Base-by-base conservation (phyloP, 352 stramenopile genomes). In the Phytophthora agathidicida region DNA sequence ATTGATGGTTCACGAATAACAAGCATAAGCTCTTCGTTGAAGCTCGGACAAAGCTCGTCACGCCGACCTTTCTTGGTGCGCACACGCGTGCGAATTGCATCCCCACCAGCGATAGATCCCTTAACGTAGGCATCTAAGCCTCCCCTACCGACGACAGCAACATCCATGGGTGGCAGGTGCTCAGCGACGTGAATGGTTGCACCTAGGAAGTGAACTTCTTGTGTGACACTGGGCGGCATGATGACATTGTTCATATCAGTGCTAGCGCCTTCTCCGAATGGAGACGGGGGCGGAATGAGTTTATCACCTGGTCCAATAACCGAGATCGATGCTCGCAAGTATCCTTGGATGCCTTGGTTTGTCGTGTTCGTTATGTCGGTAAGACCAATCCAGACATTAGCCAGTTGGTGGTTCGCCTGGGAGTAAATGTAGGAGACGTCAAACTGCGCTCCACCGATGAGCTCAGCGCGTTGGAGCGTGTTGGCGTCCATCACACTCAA, bases 281-380 rank as follows among this genome's bases (percentile, higher is more conserved):
- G 84, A 5, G 77, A 86, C 8, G 84, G 84, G 11, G 84, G 84
- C 0, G 81, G 73, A 14, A 91, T 48, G 7, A 94, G 68, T 49
- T 93, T 96, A 50, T 97, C 89, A 2, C 82, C 86, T 16, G 90
- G 90, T 22, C 91, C 91, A 51, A 97, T 73, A 22, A 98, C 88
- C 1, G 86, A 85, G 43, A 98, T 83, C 0, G 84, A 96, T 0
- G 93, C 78, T 50, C 91, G 89, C 16, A 97, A 61, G 37, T 97
- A 98, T 19, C 92, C 92, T 61, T 98, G 92, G 17, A 97, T 86
- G 2, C 91, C 89, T 53, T 90, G 70, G 56, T 96, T 94, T 23
- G 80, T 69, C 1, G 80, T 88, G 52, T 87, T 89, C 11, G 76
- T 63, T 19, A 86, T 88, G 57, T 97, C 89, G 13, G 94, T 93